These are phyloP conservation scores for Fusarium marasasianum DNA, from an alignment of 2,329 filamentous ascomycete genomes.

Conservation along the genomic window DNA sequence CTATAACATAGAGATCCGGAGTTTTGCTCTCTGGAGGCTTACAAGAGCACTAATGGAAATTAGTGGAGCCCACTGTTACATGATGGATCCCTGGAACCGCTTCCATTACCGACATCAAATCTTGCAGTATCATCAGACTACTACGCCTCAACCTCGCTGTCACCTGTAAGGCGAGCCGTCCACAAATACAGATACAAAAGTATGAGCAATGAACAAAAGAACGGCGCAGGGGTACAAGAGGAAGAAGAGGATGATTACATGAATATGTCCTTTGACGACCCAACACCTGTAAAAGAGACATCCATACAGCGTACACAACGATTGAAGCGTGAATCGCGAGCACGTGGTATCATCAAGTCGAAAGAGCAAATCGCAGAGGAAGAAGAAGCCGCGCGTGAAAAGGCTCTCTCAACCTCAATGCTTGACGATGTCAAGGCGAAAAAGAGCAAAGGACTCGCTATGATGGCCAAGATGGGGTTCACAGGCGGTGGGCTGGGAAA, in stretches of 20 bases:
- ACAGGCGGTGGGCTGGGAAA: conserved; percentile 78
- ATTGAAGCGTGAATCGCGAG: conserved; percentile 71
- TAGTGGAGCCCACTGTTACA: conserved; percentile 18
- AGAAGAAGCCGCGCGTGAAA: conserved; percentile 76
- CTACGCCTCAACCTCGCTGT: neutral
- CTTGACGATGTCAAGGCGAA: conserved; percentile 65
- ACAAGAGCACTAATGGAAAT: neutral
- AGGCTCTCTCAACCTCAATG: conserved; percentile 77
- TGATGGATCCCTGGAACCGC: neutral
- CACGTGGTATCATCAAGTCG: conserved; percentile 74
- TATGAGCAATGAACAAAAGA: conserved; percentile 23
- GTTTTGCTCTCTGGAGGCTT: neutral
- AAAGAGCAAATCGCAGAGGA: conserved; percentile 85
- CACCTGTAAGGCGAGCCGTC: neutral
- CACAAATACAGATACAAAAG: neutral
- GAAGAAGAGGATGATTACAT: conserved; percentile 96
- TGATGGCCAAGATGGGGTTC: conserved; percentile 98
- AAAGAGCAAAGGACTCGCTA: conserved; percentile 86
- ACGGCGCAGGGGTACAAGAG: conserved; percentile 39
- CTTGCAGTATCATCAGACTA: neutral
- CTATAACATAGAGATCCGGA: neutral
- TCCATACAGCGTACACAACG: conserved; percentile 65
- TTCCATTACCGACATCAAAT: conserved; percentile 1
- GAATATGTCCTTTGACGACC: conserved; percentile 88
- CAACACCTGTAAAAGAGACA: conserved; percentile 62